These are phyloP conservation scores for Mortierella hygrophila DNA, from an alignment of 192 early-diverging fungal species.

Conservation along the genomic window DNA sequence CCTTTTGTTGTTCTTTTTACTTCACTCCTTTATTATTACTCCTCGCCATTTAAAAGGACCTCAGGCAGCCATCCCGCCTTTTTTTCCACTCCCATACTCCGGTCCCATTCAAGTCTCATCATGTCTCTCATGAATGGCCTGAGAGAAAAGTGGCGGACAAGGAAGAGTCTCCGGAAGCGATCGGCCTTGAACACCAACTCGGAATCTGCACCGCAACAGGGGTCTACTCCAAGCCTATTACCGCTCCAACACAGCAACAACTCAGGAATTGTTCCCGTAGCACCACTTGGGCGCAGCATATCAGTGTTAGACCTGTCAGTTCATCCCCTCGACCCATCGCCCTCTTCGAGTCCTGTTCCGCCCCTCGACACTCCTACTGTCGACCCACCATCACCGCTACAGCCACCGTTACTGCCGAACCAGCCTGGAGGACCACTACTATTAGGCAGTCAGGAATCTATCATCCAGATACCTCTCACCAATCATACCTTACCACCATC, in stretches of 20 bases:
- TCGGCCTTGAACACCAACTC: neutral
- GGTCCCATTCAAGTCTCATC: neutral
- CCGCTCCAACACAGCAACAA: neutral
- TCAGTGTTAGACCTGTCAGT: neutral
- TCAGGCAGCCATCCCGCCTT: too few species aligned
- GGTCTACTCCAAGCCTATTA: neutral
- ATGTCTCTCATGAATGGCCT: neutral
- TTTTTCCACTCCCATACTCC: neutral
- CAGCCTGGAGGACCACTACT: neutral
- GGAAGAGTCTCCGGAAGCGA: neutral
- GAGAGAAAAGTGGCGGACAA: neutral
- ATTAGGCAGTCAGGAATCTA: neutral
- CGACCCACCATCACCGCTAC: neutral
- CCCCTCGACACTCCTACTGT: neutral
- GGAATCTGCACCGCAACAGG: neutral
- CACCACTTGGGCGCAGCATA: neutral
- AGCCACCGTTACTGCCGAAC: neutral
- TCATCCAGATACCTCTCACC: neutral
- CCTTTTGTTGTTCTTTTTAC: neutral
- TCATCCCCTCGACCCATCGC: neutral
- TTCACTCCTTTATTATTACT: neutral
- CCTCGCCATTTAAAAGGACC: too few species aligned
- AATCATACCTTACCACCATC: neutral
- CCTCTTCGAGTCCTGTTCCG: neutral
- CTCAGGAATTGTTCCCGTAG: neutral